A percentile compares a stretch with the other conserved stretches of the same genome.
These are phyloP conservation scores for Aspergillus quadrilineatus DNA, from an alignment of 2,329 filamentous ascomycete species.

Conservation along the genomic window DNA sequence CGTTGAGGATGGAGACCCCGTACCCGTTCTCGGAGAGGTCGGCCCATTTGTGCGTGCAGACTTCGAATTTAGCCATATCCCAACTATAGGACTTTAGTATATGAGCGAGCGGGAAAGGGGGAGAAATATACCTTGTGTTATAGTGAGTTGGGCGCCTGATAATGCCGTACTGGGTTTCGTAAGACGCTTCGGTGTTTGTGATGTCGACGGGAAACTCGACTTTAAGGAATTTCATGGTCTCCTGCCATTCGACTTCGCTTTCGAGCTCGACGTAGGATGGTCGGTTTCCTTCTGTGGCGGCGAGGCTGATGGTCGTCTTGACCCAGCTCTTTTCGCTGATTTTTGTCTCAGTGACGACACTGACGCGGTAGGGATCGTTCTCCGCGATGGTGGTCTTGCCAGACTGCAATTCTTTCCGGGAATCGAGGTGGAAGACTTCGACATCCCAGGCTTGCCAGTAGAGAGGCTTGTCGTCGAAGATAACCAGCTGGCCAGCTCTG, in stretches of 20 bases:
- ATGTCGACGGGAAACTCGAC: constrained; percentile 96
- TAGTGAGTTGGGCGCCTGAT: constrained; percentile 91
- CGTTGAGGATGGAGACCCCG: constrained; percentile 89
- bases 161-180: constrained; percentile 92
- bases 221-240: constrained; percentile 97
- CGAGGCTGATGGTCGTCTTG: constrained; percentile 79
- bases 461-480: constrained; percentile 95
- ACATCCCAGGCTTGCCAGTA: constrained; percentile 99
- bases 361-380: constrained; percentile 70
- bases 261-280: constrained; percentile 73
- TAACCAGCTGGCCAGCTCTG: constrained; percentile 86
- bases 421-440: constrained; percentile 91
- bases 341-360: constrained; percentile 77
- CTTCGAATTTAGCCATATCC: constrained; percentile 98
- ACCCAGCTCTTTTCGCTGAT: constrained; percentile 86
- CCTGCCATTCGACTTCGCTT: constrained; percentile 92
- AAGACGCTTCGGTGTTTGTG: constrained; percentile 85
- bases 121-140: constrained; percentile 68
- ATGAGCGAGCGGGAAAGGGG: background rate
- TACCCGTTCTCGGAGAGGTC: constrained; percentile 86
- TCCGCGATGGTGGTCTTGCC: constrained; percentile 70
- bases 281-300: constrained; percentile 64
- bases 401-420: constrained; percentile 71
- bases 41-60: constrained; percentile 92
- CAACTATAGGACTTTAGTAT: constrained; percentile 53